Base-by-base conservation (phyloP, 805 yeast genomes). In the Schwanniomyces polymorphus region DNA sequence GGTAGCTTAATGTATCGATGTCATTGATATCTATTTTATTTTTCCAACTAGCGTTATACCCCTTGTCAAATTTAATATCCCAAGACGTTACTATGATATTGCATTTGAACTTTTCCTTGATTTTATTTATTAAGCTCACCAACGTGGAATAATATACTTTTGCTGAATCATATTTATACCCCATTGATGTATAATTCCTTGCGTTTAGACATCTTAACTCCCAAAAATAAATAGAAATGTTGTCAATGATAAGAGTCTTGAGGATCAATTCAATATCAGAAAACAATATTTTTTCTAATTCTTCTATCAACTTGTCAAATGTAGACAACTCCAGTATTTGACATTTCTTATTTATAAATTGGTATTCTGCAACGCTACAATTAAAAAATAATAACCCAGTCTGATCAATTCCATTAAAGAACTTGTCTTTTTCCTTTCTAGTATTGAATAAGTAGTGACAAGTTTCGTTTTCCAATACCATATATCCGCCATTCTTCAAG, bases 191-290 rank as follows among this genome's bases (percentile, higher is more conserved):
- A 31, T 41, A 49, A 38, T 53, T 47, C 6, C 33, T 31, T 23
- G 37, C 34, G 27, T 47, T 43, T 10, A 53, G 42, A 33, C 49
- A 26, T 41, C 56, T 59, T 29, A 63, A 48, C 7, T 63, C 63
- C 73, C 73, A 70, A 48, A 58, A 64, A 45, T 59, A 68, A n/a
- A 61, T 54, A 2, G 75, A 69, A n/a, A 70, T 33, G 50, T 65
- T 65, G 27, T 68, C 68, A 4, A 68, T 50, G 7, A 68, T 46
- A 9, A 67, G 28, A 18, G 63, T 62, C 27, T 54, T 53, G 27
- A 63, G 53, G 14, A 21, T 37, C 12, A 29, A 38, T 7, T 44
- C 47, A 16, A 41, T 26, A 9, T 27, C 35, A 11, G 27, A 38
- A n/a, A 3, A 7, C 14, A 44, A 27, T 21, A 44, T 34, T 12